Evolutionary conservation across 129 eudicot genomes (phyloP), one percentile per base, ranked within the genome.

Genomic region (Solidago caesia): DNA sequence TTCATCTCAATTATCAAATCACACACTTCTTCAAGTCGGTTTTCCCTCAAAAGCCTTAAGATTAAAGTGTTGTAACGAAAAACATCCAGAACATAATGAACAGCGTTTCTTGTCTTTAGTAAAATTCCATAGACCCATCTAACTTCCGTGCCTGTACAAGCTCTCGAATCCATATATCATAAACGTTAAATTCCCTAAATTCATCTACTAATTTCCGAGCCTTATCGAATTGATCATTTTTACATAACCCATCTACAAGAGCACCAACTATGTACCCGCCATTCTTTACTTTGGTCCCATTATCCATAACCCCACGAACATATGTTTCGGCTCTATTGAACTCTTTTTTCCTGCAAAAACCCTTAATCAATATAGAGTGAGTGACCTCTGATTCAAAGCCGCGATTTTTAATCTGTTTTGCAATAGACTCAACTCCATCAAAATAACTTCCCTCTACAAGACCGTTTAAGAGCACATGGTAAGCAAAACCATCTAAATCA

Each of bases 1-100:
- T 73, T 84, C 98, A 93, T 93, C 55, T 93, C 96, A 60, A 74
- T 84, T 80, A 93, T 70, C 74, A 93, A 81, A 87, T 93, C 97
- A 74, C 68, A 90, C 15, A 88, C 91, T 52, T 93, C 97, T 51
- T 79, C 81, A 16, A 90, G 82, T 48, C 89, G 82, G 44, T 90
- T 85, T 67, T 88, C 85, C 80, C 52, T 82, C 77, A 93, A 80
- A 66, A 93, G 92, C 79, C 81, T 76, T 72, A 74, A 44, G 46
- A 93, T 74, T 84, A 93, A 71, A 0, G 29, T 57, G 59, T 93
- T 93, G 72, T 84, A 93, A 39, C 89, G 82, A 13, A 86, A 86
- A 48, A 90, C 84, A 70, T 90, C 85, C 2, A 96, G 96, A 21
- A 87, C 86, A 79, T 83, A 89, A 4, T 75, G 89, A 44, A 83